phyloP scores from a whole-genome alignment of 257 asterid genomes.

The Solanum medicagineum region DNA sequence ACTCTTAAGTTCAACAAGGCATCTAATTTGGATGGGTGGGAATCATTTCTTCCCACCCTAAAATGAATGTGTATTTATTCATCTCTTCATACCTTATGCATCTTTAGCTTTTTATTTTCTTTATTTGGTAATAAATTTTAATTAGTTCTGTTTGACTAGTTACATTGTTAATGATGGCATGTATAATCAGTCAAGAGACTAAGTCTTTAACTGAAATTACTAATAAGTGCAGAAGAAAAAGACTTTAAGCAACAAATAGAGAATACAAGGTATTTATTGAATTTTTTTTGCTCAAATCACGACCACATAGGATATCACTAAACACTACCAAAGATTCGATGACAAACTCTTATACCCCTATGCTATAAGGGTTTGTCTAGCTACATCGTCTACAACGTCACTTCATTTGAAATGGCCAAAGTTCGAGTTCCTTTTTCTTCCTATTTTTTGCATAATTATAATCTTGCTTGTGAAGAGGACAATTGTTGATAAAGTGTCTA shows the following conservation, averaged over 20 bases:
- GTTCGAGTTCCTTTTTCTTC: not conserved
- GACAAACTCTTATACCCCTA: not conserved
- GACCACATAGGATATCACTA: too few species aligned
- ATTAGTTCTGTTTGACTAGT: not conserved
- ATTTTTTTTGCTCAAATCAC: not conserved
- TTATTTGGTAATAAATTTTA: too few species aligned
- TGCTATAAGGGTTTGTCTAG: not conserved
- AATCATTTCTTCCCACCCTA: not conserved
- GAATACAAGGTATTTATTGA: too few species aligned
- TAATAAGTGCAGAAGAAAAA: not conserved
- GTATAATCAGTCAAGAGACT: not conserved
- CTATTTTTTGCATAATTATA: not conserved
- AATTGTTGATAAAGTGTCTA: not conserved
- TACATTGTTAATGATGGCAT: too few species aligned
- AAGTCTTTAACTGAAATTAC: not conserved
- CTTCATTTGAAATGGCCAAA: not conserved
- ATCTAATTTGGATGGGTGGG: not conserved
- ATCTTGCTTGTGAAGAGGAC: not conserved
- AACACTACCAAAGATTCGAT: not conserved
- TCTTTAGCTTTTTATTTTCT: too few species aligned
- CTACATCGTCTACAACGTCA: not conserved
- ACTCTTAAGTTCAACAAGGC: not conserved
- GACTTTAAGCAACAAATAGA: too few species aligned
- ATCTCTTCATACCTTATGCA: not conserved
- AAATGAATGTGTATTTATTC: too few species aligned